A percentile compares a stretch with the other conserved stretches of the same genome.
phyloP scores from a whole-genome alignment of 768 basidiomycete genomes.

The Gelatoporia subvermispora region DNA sequence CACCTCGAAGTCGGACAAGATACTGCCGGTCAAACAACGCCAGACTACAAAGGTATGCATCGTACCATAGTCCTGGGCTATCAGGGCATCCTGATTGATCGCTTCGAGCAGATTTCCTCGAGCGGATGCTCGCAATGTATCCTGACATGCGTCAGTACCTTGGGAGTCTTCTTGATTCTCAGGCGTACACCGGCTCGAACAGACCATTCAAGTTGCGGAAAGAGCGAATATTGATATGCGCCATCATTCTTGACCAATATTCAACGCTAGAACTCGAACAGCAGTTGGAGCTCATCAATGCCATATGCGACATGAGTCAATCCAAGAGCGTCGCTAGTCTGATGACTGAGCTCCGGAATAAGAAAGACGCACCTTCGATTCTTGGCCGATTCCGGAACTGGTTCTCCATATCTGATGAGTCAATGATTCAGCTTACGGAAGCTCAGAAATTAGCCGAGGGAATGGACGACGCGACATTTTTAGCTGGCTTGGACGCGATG shows the following conservation, averaged over 20 bases:
- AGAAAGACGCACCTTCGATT: neutral
- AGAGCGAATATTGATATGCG: slow-evolving; percentile 1
- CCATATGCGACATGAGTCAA: neutral
- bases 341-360: neutral
- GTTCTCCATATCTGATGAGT: neutral
- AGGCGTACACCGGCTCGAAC: neutral
- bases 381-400: neutral
- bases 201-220: slow-evolving; percentile 1
- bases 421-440: slow-evolving; percentile 3
- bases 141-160: neutral
- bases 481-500: slow-evolving; percentile 1
- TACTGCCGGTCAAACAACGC: neutral
- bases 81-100: neutral
- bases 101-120: neutral
- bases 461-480: slow-evolving; percentile 5
- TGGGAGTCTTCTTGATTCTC: neutral
- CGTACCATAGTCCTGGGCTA: too few species aligned
- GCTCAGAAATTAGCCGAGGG: slow-evolving; percentile 1
- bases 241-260: neutral
- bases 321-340: neutral
- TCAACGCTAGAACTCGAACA: neutral
- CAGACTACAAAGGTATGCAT: neutral
- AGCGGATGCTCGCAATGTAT: neutral
- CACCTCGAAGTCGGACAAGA: too few species aligned
- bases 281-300: neutral